Evolutionary conservation across 2,329 filamentous ascomycete species (phyloP), one percentile per base, ranked within the genome.

Genomic region (Neonectria hederae): DNA sequence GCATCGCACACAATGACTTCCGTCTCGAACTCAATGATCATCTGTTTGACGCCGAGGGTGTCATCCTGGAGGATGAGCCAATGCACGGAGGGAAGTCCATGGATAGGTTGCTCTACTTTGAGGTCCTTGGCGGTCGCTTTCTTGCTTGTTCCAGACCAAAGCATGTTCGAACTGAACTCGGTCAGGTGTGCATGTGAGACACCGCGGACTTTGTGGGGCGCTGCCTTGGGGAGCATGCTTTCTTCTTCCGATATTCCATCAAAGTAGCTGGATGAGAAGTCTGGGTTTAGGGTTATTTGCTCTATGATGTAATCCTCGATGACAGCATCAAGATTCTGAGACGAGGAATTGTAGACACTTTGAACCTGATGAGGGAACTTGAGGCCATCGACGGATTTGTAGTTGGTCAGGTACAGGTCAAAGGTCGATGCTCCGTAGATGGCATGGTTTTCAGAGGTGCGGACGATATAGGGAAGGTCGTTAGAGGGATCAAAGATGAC

Each of bases 1-100:
- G 68, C 67, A 32, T 70, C 67, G 1, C 65, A 65, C 1, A 70
- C 62, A 40, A 68, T 64, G 0, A 68, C 59, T 2, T 68, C 58
- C 0, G 54, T 52, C n/a, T 70, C 59, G 40, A 70, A 68, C 51
- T 66, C 68, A 8, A 70, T 48, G 2, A 70, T 49, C 8, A 68
- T 49, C 24, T 70, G 60, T 7, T 70, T 70, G 0, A 66, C 56
- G 0, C 68, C 62, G 9, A 68, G 42, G 8, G 28, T 32, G 2
- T 54, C 57, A 2, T 56, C 45, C 0, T 70, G 55, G 0, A 68
- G 4, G 4, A 70, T 40, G 1, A 70, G 26, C 68, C 68, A 70
- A 10, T 66, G 49, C 3, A 68, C 32, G 7, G 61, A 52, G 0
- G 40, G 7, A 0, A 70, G 43, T 0, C 54, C 43, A 5, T 52